Evolutionary conservation across 176 grass and related monocot genomes (phyloP).

Genomic region (Alopecurus myosuroides): DNA sequence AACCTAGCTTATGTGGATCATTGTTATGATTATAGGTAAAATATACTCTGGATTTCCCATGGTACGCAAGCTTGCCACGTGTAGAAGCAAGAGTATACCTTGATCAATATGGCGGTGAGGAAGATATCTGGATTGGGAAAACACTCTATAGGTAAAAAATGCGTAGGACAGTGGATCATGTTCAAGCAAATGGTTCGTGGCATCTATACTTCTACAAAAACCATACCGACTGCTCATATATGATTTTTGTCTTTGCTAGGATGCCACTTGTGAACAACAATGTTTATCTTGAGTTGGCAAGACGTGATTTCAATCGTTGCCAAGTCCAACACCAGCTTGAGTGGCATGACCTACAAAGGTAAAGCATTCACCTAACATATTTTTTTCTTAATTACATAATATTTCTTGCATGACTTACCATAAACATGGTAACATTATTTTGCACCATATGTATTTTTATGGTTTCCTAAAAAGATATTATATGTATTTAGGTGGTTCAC

Average conservation of each 20-base stretch:
- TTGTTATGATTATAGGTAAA: constrained; percentile 38
- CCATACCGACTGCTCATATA: not conserved
- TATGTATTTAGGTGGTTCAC: constrained; percentile 54
- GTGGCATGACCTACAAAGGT: constrained; percentile 62
- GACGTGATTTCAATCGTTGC: constrained; percentile 74
- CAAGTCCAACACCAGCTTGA: constrained; percentile 73
- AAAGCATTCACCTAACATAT: not conserved
- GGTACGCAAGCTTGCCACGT: constrained; percentile 73
- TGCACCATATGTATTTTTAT: not conserved
- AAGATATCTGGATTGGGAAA: constrained; percentile 92
- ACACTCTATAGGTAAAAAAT: constrained; percentile 73
- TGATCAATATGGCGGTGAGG: constrained; percentile 71
- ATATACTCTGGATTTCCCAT: constrained; percentile 77
- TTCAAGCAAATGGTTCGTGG: not conserved
- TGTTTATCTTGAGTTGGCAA: constrained; percentile 64
- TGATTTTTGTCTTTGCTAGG: constrained; percentile 27
- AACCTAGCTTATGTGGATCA: not conserved
- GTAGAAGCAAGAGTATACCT: constrained; percentile 79
- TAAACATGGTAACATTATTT: not conserved
- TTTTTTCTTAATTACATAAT: not conserved
- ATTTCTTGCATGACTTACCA: not conserved
- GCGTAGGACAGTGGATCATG: not conserved
- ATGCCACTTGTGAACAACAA: constrained; percentile 87
- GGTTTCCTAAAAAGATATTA: too few species aligned
- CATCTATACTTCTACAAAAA: not conserved